These are phyloP conservation scores for Raphanus raphanistrum DNA, from an alignment of 345 rosid genomes.

Conservation along the genomic window DNA sequence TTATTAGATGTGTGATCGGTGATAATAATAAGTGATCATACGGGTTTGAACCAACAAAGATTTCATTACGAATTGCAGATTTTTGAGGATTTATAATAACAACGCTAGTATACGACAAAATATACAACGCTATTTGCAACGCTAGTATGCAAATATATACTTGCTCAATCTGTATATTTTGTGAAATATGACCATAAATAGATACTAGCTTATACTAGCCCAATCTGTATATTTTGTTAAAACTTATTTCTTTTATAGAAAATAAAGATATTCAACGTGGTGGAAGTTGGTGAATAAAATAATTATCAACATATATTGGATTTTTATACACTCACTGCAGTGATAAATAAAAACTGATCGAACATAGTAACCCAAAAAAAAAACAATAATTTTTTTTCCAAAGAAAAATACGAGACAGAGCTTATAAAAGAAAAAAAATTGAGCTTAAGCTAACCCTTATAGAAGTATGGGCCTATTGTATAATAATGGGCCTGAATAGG, in stretches of 20 bases:
- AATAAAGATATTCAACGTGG: not conserved
- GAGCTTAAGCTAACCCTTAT: not conserved
- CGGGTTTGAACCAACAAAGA: too few species aligned
- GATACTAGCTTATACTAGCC: too few species aligned
- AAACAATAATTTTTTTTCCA: not conserved
- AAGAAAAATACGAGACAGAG: not conserved
- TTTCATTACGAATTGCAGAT: too few species aligned
- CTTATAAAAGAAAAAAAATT: not conserved
- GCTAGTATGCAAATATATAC: too few species aligned
- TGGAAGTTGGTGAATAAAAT: not conserved
- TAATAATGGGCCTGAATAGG: not conserved
- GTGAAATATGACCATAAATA: too few species aligned
- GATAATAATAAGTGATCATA: too few species aligned
- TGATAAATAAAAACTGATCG: not conserved
- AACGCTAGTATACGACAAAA: too few species aligned
- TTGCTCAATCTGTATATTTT: too few species aligned
- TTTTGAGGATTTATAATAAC: too few species aligned
- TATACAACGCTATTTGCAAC: too few species aligned
- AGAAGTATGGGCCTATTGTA: slow-evolving; percentile 7
- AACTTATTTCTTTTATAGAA: not conserved
- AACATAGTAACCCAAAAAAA: not conserved
- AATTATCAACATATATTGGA: not conserved
- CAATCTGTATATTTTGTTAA: not conserved
- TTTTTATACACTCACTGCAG: not conserved
- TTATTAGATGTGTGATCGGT: too few species aligned